A percentile compares a stretch with the other conserved stretches of the same genome.
Conservation (phyloP, 2,329 filamentous ascomycete species). For the Cryphonectria japonica region DNA sequence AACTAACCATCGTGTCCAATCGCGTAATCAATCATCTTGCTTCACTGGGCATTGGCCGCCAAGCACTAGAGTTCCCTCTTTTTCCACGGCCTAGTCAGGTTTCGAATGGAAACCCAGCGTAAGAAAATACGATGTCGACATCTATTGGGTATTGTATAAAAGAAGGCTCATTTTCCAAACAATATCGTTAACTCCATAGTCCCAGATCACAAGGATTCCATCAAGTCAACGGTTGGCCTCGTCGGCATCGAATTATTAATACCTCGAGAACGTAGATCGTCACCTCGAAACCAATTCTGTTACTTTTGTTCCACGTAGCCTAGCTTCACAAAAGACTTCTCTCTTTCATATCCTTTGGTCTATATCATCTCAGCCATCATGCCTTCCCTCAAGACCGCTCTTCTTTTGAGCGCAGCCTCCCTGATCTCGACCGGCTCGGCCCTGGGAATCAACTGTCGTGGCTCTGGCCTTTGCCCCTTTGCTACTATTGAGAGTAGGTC, state of each 20-base stretch:
- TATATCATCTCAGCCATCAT: background rate
- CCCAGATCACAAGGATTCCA: background rate
- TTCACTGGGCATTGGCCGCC: background rate
- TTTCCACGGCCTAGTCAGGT: background rate
- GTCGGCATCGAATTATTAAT: background rate
- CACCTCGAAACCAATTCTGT: background rate
- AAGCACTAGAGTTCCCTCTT: background rate
- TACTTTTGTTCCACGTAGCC: background rate
- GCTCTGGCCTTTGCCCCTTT: conserved; percentile 4
- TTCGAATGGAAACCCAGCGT: background rate
- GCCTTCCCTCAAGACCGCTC: conserved; percentile 1
- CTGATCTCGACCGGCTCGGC: background rate
- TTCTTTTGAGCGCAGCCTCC: background rate
- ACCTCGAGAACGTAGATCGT: background rate
- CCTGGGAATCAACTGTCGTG: conserved; percentile 6
- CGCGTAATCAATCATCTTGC: background rate
- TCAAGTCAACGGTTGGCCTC: background rate
- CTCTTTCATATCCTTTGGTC: background rate
- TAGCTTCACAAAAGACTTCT: background rate
- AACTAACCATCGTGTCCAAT: background rate
- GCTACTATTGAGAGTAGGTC: conserved; percentile 1
- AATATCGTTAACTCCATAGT: background rate
- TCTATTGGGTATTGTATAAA: background rate
- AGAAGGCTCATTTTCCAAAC: background rate
- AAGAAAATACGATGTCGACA: background rate